Conservation (phyloP, 139 green algal genomes). For the Chlorella sp. region DNA sequence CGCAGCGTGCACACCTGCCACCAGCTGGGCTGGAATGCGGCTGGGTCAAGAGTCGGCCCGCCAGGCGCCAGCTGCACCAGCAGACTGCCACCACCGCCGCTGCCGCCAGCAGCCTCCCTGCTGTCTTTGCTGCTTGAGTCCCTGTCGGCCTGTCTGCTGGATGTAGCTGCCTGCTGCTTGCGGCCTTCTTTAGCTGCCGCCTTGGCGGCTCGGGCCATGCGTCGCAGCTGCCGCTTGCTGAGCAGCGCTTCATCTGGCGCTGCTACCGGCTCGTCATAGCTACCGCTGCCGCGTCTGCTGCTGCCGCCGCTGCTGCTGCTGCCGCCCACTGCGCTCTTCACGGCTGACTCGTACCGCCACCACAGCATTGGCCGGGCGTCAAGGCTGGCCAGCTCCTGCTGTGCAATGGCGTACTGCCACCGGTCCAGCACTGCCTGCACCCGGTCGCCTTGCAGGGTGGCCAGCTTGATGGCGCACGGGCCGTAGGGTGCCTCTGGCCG, state of each 20-base stretch:
- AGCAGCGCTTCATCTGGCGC: neutral
- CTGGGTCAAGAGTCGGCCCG: neutral
- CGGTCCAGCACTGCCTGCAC: neutral
- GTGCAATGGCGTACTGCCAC: conserved; percentile 23
- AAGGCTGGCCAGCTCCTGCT: conserved; percentile 2
- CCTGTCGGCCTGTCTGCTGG: neutral
- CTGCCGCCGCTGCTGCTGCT: neutral
- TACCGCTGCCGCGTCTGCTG: neutral
- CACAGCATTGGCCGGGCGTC: neutral
- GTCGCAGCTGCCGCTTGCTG: neutral
- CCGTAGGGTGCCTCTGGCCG: neutral
- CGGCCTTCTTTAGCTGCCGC: neutral
- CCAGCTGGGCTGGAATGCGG: neutral
- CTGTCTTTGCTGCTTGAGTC: neutral
- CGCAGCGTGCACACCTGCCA: conserved; percentile 2
- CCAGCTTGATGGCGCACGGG: neutral
- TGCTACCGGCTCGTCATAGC: neutral
- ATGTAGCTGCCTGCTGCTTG: neutral
- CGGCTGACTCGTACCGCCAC: neutral
- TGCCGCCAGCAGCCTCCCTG: neutral
- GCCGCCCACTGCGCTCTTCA: neutral
- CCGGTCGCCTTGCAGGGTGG: neutral
- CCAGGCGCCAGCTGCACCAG: neutral
- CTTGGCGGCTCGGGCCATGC: neutral
- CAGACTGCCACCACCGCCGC: neutral